A percentile compares a stretch with the other conserved stretches of the same genome.
Evolutionary conservation across 139 green algal genomes (phyloP).

Genomic region (Diplosphaera chodatii): DNA sequence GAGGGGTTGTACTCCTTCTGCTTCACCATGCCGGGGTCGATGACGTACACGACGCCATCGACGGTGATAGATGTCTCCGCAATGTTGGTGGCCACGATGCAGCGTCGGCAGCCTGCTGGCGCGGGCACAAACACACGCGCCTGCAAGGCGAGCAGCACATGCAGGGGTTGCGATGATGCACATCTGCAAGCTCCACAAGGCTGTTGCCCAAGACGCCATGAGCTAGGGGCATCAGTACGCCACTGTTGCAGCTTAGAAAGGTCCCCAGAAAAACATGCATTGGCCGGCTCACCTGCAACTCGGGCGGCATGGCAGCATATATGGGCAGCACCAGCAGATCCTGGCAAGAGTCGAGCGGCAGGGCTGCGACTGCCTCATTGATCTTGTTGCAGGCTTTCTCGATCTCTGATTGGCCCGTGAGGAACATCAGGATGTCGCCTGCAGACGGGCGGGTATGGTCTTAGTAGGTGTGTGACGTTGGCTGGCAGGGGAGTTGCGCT

Average conservation of each 20-base stretch:
- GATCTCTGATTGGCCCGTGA: constrained; percentile 92
- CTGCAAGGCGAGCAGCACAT: too few relatives aligned
- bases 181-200: too few relatives aligned
- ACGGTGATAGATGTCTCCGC: constrained; percentile 94
- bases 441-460: too few relatives aligned
- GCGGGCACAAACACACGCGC: constrained; percentile 74
- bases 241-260: too few relatives aligned
- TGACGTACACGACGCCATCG: constrained; percentile 80
- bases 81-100: constrained; percentile 94
- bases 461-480: too few relatives aligned
- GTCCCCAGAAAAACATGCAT: too few relatives aligned
- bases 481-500: too few relatives aligned
- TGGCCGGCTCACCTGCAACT: constrained; percentile 63
- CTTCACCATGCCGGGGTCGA: constrained; percentile 89
- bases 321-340: constrained; percentile 83
- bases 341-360: constrained; percentile 44
- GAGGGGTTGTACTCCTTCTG: constrained; percentile 83
- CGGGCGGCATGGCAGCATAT: constrained; percentile 83
- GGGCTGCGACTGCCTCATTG: constrained; percentile 12
- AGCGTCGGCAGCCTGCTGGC: constrained; percentile 59
- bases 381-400: constrained; percentile 45
- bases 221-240: too few relatives aligned
- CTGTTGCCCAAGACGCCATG: too few relatives aligned
- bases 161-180: too few relatives aligned
- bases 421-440: constrained; percentile 91